Conservation (phyloP, 2,329 filamentous ascomycete species). For the Fusarium sp. region DNA sequence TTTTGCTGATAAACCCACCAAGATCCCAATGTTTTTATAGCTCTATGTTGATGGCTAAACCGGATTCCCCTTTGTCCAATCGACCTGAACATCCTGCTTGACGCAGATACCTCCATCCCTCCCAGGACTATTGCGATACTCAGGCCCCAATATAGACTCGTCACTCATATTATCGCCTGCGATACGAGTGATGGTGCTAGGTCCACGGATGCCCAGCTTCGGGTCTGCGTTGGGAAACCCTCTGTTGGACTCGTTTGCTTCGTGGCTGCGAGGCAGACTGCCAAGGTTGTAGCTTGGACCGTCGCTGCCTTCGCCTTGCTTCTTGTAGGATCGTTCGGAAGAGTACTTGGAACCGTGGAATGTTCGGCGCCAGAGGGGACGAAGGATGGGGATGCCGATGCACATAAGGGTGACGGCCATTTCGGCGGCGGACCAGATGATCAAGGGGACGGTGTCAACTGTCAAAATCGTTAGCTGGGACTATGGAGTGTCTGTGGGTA, state of each 20-base stretch:
- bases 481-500: neutral
- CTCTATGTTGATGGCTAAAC: neutral
- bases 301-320: constrained; percentile 26
- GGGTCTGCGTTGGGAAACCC: constrained; percentile 20
- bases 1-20: neutral
- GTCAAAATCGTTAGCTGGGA: neutral
- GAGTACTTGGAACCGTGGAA: constrained; percentile 20
- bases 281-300: constrained; percentile 28
- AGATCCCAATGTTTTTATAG: neutral
- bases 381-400: constrained; percentile 52
- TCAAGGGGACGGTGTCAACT: constrained; percentile 51
- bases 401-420: constrained; percentile 53
- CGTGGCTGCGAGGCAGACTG: neutral
- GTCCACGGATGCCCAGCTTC: constrained; percentile 23
- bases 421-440: constrained; percentile 54
- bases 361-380: constrained; percentile 49
- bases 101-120: constrained; percentile 8
- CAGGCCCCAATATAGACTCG: constrained; percentile 23
- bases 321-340: constrained; percentile 27
- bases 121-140: constrained; percentile 2
- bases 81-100: constrained; percentile 22
- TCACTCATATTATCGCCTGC: constrained; percentile 28
- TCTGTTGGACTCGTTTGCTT: neutral
- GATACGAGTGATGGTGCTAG: constrained; percentile 24
- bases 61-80: constrained; percentile 14